phyloP scores from a whole-genome alignment of 495 filamentous ascomycete species.

The Lasiosphaeria miniovina region DNA sequence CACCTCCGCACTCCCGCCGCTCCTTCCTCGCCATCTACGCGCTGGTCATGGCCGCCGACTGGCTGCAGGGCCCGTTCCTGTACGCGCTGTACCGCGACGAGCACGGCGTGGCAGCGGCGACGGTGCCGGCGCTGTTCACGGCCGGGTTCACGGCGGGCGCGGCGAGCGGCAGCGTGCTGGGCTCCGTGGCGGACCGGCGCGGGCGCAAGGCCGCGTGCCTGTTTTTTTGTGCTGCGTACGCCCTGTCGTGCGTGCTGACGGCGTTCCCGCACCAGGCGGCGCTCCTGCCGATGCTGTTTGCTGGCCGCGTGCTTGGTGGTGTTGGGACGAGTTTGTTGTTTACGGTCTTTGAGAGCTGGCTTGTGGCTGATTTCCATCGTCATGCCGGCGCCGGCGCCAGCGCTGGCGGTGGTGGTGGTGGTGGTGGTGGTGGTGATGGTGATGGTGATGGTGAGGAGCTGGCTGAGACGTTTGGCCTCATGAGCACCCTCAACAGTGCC shows the following conservation, averaged over 20 bases:
- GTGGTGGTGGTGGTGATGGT: constrained; percentile 25
- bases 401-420: constrained; percentile 27
- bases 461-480: constrained; percentile 46
- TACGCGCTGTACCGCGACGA: constrained; percentile 55
- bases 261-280: constrained; percentile 15
- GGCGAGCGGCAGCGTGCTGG: constrained; percentile 46
- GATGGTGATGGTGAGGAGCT: constrained; percentile 32
- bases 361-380: constrained; percentile 50
- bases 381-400: constrained; percentile 29
- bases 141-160: constrained; percentile 51
- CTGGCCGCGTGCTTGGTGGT: constrained; percentile 52
- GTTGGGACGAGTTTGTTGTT: constrained; percentile 53
- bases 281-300: constrained; percentile 36
- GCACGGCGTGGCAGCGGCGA: constrained; percentile 43
- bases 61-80: constrained; percentile 55
- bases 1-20: constrained; percentile 7
- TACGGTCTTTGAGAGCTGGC: constrained; percentile 57
- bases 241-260: constrained; percentile 49
- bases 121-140: constrained; percentile 49
- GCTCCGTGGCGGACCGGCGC: constrained; percentile 47
- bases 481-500: constrained; percentile 50
- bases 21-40: constrained; percentile 47
- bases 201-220: constrained; percentile 49
- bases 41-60: constrained; percentile 52
- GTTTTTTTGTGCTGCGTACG: constrained; percentile 48